A percentile compares a stretch with the other conserved stretches of the same genome.
Evolutionary conservation across 352 stramenopile species (phyloP).

Genomic region (Phytophthora sp.): DNA sequence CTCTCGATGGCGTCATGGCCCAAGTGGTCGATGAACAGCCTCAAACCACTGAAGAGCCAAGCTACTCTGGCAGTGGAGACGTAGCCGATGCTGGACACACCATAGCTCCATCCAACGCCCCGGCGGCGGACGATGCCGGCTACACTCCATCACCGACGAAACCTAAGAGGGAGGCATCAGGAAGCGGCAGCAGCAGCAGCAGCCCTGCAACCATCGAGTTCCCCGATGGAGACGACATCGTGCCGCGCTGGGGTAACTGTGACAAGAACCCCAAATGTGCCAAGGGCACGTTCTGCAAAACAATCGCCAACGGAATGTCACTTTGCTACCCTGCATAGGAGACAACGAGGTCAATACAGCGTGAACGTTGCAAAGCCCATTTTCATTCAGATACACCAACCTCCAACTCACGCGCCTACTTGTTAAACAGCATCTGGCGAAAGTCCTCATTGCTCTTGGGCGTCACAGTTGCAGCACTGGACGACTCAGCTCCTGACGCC

Average conservation of each 20-base stretch:
- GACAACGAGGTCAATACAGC: conserved; percentile 13
- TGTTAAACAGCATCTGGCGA: conserved; percentile 64
- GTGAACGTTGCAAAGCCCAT: conserved; percentile 1
- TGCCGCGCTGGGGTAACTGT: conserved; percentile 11
- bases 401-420: conserved; percentile 25
- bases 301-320: conserved; percentile 9
- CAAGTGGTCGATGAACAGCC: background rate
- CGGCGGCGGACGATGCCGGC: background rate
- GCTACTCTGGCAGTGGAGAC: conserved; percentile 13
- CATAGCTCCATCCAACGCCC: background rate
- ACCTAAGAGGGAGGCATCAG: background rate
- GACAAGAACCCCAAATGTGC: background rate
- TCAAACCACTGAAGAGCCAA: background rate
- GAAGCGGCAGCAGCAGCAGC: background rate
- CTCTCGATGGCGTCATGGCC: background rate
- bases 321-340: conserved; percentile 23
- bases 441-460: conserved; percentile 81
- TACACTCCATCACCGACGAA: background rate
- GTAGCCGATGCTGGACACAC: background rate
- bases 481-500: background rate
- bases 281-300: conserved; percentile 16
- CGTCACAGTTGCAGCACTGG: conserved; percentile 5
- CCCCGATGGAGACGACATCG: background rate
- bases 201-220: background rate
- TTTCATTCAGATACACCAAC: conserved; percentile 22